phyloP scores from a whole-genome alignment of 192 early-diverging fungal genomes.

The Dissophora ornata region DNA sequence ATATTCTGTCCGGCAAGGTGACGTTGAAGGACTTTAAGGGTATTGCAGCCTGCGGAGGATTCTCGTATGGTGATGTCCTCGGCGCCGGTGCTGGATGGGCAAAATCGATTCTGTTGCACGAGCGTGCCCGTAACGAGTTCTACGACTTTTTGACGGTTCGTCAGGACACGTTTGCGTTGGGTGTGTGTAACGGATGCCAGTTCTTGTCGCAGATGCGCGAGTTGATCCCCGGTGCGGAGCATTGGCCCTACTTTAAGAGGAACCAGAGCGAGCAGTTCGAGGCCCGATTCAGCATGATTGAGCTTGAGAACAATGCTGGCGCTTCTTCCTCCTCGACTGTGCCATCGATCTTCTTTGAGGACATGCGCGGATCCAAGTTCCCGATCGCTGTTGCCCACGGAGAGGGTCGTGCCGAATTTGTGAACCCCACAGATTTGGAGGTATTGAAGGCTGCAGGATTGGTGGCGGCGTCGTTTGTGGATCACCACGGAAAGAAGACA shows the following conservation, averaged over 20 bases:
- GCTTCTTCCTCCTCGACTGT: constrained; percentile 4
- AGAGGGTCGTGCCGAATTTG: constrained; percentile 93
- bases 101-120: constrained; percentile 85
- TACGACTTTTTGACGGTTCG: constrained; percentile 82
- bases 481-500: constrained; percentile 81
- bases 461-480: constrained; percentile 82
- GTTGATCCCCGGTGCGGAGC: constrained; percentile 85
- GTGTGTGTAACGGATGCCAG: constrained; percentile 99
- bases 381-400: constrained; percentile 98
- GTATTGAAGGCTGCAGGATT: constrained; percentile 62
- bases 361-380: constrained; percentile 90
- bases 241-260: constrained; percentile 93
- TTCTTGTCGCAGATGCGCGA: constrained; percentile 90
- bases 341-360: constrained; percentile 83
- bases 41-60: constrained; percentile 95
- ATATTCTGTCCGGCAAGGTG: constrained; percentile 77
- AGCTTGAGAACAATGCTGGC: constrained; percentile 61
- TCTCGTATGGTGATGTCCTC: constrained; percentile 98
- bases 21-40: constrained; percentile 82
- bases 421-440: constrained; percentile 50
- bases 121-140: constrained; percentile 78
- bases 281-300: constrained; percentile 85
- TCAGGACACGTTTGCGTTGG: constrained; percentile 92
- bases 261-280: constrained; percentile 98
- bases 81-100: constrained; percentile 99